Evolutionary conservation across 495 filamentous ascomycete species (phyloP), one percentile per base, ranked within the genome.

Genomic region (Hypomontagnella monticulosa): DNA sequence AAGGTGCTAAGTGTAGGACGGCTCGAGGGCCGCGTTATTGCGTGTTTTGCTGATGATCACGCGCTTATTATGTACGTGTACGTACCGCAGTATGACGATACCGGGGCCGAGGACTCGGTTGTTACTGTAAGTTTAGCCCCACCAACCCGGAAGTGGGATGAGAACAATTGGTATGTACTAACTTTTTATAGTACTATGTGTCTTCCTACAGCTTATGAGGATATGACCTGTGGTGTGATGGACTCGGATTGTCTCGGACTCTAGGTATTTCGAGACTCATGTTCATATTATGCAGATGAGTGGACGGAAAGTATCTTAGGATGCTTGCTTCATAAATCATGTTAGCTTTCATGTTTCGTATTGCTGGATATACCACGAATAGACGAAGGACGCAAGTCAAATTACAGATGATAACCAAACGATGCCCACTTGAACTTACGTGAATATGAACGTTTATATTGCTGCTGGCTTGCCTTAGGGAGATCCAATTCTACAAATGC

Each of bases 21-120:
- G 48, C 72, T 97, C 15, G 93, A 92, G 53, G 95, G 91, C 1
- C 84, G 91, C 64, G 95, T 97, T 18, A 93, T 99, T 79, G 95
- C 93, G 51, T 97, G 93, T 84, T 86, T 88, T 74, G 77, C 78
- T 12, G 79, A 87, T 67, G 91, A 93, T n/a, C 90, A 90, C 72
- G 94, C 93, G 0, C 72, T 99, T 49, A 89, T 97, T 18, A 78
- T 97, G 2, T 99, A 99, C 71, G 95, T 99, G 16, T 99, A 94
- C 73, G 80, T 97, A 51, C 85, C 91, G 36, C 81, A 88, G 60
- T 77, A 85, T 46, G 89, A 87, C 51, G 86, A 88, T 75, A 82
- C 81, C 53, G 62, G 83, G 71, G 79, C 84, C n/a, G 85, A 92
- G 73, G 86, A 90, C 57, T 86, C 91, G 43, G 90, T 96, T 55